phyloP scores from a whole-genome alignment of 176 grass and related monocot species.

The Thalia dealbata region DNA sequence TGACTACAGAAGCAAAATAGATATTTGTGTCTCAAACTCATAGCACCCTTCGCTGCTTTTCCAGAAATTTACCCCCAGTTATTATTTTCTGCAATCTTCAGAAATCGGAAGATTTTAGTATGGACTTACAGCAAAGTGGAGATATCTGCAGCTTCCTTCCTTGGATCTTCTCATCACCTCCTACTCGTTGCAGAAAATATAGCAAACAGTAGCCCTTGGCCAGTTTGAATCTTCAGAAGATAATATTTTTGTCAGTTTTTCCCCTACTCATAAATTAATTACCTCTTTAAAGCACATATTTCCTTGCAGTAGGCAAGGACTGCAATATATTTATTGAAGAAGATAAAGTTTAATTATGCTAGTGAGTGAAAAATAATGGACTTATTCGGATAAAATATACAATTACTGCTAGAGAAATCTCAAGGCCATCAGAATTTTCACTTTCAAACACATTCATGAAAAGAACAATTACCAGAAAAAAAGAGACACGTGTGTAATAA shows the following conservation, averaged over 20 bases:
- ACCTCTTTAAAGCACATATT: too few relatives aligned
- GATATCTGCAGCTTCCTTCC: background rate
- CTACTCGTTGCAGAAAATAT: background rate
- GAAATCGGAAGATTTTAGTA: background rate
- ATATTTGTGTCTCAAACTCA: background rate
- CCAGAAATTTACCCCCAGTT: background rate
- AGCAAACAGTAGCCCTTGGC: background rate
- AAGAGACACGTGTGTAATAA: background rate
- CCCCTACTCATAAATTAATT: background rate
- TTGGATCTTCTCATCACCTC: background rate
- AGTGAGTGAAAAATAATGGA: too few relatives aligned
- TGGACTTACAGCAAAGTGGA: background rate
- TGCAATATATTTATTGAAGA: too few relatives aligned
- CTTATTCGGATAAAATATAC: too few relatives aligned
- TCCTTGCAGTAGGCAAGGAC: background rate
- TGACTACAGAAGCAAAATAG: background rate
- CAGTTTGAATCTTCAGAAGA: background rate
- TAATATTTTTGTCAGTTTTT: background rate
- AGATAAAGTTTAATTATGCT: too few relatives aligned
- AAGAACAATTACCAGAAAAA: background rate
- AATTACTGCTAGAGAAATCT: too few relatives aligned
- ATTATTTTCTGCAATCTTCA: background rate
- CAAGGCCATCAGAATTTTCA: too few relatives aligned
- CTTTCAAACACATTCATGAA: background rate
- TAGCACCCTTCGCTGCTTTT: background rate